Conservation (phyloP, 192 early-diverging fungal genomes). For the Gorgonomyces haynaldii region DNA sequence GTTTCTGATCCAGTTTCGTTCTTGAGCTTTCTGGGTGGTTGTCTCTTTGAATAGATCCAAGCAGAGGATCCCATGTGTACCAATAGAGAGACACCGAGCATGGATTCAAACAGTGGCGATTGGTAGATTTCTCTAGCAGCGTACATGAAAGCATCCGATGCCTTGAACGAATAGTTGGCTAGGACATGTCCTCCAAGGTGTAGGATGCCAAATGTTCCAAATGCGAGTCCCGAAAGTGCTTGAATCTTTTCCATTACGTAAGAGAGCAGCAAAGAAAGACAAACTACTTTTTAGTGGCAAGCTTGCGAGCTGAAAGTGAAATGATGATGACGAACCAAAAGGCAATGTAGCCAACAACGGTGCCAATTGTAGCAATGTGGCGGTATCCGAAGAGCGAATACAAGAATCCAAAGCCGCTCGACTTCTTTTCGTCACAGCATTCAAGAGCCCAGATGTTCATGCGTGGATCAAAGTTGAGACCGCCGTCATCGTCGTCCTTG, state of each 20-base stretch:
- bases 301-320: conserved; percentile 36
- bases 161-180: background rate
- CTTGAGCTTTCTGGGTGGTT: background rate
- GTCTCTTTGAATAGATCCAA: background rate
- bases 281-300: too few species aligned
- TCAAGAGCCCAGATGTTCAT: conserved; percentile 44
- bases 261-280: too few species aligned
- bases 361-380: conserved; percentile 60
- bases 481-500: conserved; percentile 57
- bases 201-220: background rate
- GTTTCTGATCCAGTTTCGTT: background rate
- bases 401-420: conserved; percentile 57
- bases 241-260: background rate
- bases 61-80: background rate
- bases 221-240: background rate
- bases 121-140: background rate
- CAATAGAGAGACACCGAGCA: background rate
- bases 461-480: conserved; percentile 43
- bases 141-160: background rate
- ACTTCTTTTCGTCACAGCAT: conserved; percentile 40
- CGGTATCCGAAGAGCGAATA: conserved; percentile 69
- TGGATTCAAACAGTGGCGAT: background rate
- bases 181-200: background rate
- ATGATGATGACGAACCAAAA: conserved; percentile 60
- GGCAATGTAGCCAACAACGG: conserved; percentile 62